phyloP scores from a whole-genome alignment of 2,329 filamentous ascomycete genomes.

The Phyllosticta citribraziliensis region DNA sequence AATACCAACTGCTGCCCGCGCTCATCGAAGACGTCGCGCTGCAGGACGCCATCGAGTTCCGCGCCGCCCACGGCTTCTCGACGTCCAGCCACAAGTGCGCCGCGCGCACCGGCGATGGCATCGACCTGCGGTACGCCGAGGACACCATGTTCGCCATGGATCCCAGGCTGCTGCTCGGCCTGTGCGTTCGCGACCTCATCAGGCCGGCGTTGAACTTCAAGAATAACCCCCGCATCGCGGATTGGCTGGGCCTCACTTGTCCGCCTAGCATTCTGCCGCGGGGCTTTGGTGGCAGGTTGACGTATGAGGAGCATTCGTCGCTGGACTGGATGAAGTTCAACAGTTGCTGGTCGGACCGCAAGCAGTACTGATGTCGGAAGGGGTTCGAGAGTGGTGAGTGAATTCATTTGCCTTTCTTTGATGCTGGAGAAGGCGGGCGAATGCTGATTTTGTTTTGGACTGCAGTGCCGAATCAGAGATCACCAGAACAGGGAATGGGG shows the following conservation, averaged over 20 bases:
- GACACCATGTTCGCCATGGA: background rate
- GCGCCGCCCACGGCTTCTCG: constrained; percentile 7
- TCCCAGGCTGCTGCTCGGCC: background rate
- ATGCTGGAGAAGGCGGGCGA: no score
- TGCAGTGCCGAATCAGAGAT: no score
- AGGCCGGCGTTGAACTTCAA: background rate
- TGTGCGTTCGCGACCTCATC: background rate
- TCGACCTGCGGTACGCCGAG: background rate
- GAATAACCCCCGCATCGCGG: background rate
- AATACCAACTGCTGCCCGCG: background rate
- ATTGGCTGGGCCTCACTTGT: background rate
- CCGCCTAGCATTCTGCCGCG: background rate
- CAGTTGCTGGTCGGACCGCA: background rate
- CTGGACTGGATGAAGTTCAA: background rate
- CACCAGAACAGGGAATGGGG: no score
- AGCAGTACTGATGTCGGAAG: background rate
- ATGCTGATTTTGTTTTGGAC: no score
- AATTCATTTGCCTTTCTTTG: background rate
- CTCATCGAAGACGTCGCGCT: background rate
- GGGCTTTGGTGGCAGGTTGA: background rate
- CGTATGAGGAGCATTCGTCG: background rate
- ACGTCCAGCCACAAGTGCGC: background rate
- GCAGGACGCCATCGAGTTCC: background rate
- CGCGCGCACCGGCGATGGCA: no score
- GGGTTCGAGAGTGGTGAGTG: background rate